These are phyloP conservation scores for Centrapalus pauciflorus DNA, from an alignment of 129 eudicot genomes.

Conservation along the genomic window DNA sequence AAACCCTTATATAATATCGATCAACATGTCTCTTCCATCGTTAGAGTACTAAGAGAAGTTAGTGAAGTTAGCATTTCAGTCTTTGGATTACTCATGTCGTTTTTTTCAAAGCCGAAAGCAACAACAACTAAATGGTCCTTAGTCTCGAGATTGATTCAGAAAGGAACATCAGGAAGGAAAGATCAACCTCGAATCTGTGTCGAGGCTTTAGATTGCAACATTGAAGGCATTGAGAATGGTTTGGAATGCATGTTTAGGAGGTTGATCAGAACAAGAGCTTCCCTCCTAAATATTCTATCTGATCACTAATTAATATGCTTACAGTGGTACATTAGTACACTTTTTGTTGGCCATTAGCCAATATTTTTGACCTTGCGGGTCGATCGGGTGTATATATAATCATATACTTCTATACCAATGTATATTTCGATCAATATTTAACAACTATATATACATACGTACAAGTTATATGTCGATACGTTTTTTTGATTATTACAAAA, in stretches of 20 bases:
- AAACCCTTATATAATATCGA: slow-evolving; percentile 24
- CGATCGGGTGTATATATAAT: no score
- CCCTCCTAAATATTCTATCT: slow-evolving; percentile 27
- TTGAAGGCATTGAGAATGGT: slow-evolving; percentile 23
- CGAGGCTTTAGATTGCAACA: slow-evolving; percentile 20
- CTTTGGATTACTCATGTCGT: slow-evolving; percentile 29
- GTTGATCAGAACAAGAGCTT: slow-evolving; percentile 29
- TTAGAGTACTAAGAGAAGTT: slow-evolving; percentile 30
- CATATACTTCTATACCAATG: no score
- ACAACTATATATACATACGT: no score
- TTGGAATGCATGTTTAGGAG: slow-evolving; percentile 29
- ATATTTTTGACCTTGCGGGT: no score
- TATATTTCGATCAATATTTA: no score
- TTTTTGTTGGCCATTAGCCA: no score
- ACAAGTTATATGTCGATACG: no score
- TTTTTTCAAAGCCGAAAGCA: slow-evolving; percentile 32
- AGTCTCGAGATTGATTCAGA: slow-evolving; percentile 34
- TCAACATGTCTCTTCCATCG: slow-evolving; percentile 22
- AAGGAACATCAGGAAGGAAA: background rate
- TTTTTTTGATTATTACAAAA: no score
- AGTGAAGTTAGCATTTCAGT: slow-evolving; percentile 27
- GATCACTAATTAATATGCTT: no score
- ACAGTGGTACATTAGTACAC: no score
- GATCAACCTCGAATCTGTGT: background rate
- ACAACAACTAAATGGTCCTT: slow-evolving; percentile 34